Evolutionary conservation across 441 rosid genomes (phyloP).

Genomic region (Gossypium trilobum): DNA sequence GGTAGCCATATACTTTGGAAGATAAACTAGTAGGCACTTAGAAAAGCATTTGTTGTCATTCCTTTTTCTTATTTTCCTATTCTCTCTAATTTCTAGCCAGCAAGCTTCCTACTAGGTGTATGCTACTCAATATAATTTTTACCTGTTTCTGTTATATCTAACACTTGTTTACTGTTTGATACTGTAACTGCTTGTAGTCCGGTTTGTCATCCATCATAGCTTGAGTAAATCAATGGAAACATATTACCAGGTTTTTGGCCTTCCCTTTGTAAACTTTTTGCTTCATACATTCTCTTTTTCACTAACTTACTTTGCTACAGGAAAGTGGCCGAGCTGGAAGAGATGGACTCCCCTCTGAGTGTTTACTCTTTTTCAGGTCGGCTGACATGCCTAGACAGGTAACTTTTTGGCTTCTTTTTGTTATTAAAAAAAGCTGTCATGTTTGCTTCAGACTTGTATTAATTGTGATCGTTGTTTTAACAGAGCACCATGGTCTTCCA

Average conservation of each 20-base stretch:
- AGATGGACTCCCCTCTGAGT: constrained; percentile 93
- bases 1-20: background rate
- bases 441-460: constrained; percentile 4
- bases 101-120: background rate
- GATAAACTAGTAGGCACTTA: constrained; percentile 6
- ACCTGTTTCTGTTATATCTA: background rate
- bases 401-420: constrained; percentile 2
- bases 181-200: constrained; percentile 47
- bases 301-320: constrained; percentile 36
- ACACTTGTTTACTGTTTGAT: constrained; percentile 5
- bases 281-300: constrained; percentile 18
- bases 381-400: constrained; percentile 96
- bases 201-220: constrained; percentile 99
- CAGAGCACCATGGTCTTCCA: constrained; percentile 99
- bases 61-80: background rate
- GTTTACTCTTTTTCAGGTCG: constrained; percentile 74
- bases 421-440: constrained; percentile 1
- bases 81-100: background rate
- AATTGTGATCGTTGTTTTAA: constrained; percentile 14
- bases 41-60: background rate
- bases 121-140: background rate
- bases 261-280: constrained; percentile 15
- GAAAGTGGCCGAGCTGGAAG: constrained; percentile 99
- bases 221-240: constrained; percentile 98
- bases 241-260: constrained; percentile 71